A percentile compares a stretch with the other conserved stretches of the same genome.
Evolutionary conservation across 768 basidiomycete genomes (phyloP).

Genomic region (Boletus rubescentipes): DNA sequence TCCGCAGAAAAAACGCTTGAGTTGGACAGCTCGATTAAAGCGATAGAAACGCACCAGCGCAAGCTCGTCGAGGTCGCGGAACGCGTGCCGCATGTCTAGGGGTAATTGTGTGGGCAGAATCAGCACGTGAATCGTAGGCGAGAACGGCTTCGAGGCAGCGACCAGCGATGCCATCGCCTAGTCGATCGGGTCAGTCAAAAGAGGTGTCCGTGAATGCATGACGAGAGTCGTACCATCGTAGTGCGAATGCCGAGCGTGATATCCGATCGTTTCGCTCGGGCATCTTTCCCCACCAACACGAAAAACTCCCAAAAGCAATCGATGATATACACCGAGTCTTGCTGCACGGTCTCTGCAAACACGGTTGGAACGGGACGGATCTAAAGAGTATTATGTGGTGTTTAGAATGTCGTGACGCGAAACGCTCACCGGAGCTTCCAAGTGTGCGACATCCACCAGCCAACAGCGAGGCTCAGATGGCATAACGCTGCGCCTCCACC

Average conservation of each 20-base stretch:
- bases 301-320: slow-evolving; percentile 83
- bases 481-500: slow-evolving; percentile 53
- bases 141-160: slow-evolving; percentile 61
- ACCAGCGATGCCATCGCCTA: slow-evolving; percentile 55
- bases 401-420: background rate
- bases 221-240: slow-evolving; percentile 46
- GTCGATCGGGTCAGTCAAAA: background rate
- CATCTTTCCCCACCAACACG: slow-evolving; percentile 65
- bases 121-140: slow-evolving; percentile 71
- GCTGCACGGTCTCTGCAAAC: slow-evolving; percentile 36
- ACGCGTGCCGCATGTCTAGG: slow-evolving; percentile 61
- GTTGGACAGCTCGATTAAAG: background rate
- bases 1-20: background rate
- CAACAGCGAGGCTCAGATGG: slow-evolving; percentile 55
- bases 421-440: slow-evolving; percentile 41
- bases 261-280: slow-evolving; percentile 56
- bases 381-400: slow-evolving; percentile 33
- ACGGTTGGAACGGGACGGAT: slow-evolving; percentile 46
- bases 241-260: slow-evolving; percentile 62
- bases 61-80: slow-evolving; percentile 69
- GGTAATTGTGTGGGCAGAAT: slow-evolving; percentile 75
- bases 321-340: slow-evolving; percentile 57
- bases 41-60: slow-evolving; percentile 45
- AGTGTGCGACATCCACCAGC: slow-evolving; percentile 46
- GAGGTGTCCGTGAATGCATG: background rate